Conservation (phyloP, 768 basidiomycete genomes). For the Boletus reticulatus region DNA sequence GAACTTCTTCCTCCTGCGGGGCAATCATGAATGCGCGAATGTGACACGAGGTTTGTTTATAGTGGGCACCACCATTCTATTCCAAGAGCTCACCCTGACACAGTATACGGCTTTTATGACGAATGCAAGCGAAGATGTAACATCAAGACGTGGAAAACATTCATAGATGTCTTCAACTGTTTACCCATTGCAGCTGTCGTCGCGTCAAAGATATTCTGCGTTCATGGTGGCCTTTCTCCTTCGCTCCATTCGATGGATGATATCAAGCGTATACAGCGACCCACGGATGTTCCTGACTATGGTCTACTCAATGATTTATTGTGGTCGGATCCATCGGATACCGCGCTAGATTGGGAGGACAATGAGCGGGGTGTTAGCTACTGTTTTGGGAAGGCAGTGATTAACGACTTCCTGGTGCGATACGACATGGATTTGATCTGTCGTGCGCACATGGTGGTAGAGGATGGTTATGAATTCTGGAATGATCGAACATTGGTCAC, state of each 20-base stretch:
- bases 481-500: constrained; percentile 98
- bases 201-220: constrained; percentile 99
- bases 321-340: constrained; percentile 98
- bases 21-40: constrained; percentile 99
- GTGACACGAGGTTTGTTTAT: constrained; percentile 85
- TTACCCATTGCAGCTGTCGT: constrained; percentile 98
- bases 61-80: constrained; percentile 10
- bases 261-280: constrained; percentile 95
- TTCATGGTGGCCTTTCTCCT: constrained; percentile 93
- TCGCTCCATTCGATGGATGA: constrained; percentile 96
- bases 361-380: constrained; percentile 99
- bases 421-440: constrained; percentile 99
- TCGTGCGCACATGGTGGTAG: constrained; percentile 99
- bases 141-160: constrained; percentile 99
- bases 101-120: constrained; percentile 99
- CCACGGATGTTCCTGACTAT: constrained; percentile 98
- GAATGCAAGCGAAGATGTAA: constrained; percentile 99
- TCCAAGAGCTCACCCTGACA: constrained; percentile 14
- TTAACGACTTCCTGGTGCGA: constrained; percentile 91
- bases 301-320: constrained; percentile 95
- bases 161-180: constrained; percentile 99
- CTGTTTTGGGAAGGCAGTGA: constrained; percentile 97
- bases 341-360: constrained; percentile 98
- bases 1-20: constrained; percentile 96
- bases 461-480: constrained; percentile 99